phyloP scores from a whole-genome alignment of 176 grass and related monocot species.

The Sorghum bicolor region DNA sequence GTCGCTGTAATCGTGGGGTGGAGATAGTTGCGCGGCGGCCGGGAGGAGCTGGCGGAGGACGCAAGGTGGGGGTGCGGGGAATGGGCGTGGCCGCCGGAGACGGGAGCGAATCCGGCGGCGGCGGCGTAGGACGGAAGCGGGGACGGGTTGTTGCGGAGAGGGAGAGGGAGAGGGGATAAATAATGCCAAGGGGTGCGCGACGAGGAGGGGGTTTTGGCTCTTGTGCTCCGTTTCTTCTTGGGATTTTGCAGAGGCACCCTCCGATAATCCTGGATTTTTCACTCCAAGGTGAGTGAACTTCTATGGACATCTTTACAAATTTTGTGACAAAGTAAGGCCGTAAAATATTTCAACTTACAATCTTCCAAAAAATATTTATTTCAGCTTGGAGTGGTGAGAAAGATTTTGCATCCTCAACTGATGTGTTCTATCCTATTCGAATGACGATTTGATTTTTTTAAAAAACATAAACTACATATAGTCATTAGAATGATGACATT shows the following conservation, averaged over 20 bases:
- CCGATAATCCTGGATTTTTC: background rate
- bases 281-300: background rate
- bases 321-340: no score
- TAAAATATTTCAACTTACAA: no score
- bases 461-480: no score
- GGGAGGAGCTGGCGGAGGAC: background rate
- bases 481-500: no score
- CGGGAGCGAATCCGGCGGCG: conserved; percentile 27
- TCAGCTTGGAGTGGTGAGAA: no score
- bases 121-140: conserved; percentile 5
- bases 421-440: background rate
- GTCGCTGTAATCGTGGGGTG: background rate
- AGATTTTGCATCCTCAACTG: background rate
- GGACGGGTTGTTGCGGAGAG: background rate
- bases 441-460: no score
- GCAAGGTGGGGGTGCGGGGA: background rate
- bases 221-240: background rate
- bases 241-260: background rate
- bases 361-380: no score
- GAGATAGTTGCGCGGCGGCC: background rate
- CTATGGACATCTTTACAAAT: background rate
- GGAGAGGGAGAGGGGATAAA: conserved; percentile 30
- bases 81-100: conserved; percentile 9
- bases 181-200: background rate
- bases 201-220: conserved; percentile 12